Evolutionary conservation across 2,329 filamentous ascomycete genomes (phyloP).

Genomic region (Trichoderma asperellum): DNA sequence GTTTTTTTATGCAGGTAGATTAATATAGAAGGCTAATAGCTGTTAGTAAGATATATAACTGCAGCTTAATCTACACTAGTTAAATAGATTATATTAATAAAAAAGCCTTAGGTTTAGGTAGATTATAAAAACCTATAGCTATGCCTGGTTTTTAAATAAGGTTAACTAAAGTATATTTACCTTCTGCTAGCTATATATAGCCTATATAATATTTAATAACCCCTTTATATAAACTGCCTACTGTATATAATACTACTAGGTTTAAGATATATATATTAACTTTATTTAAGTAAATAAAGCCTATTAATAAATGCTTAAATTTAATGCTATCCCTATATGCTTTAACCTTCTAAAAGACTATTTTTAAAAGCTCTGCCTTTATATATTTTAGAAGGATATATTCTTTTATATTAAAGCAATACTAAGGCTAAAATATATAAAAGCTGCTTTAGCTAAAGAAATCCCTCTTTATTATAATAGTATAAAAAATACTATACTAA

Average conservation of each 20-base stretch:
- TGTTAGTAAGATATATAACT: no score
- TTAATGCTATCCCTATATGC: not conserved
- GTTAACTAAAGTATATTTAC: not conserved
- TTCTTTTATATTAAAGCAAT: not conserved
- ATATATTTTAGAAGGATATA: not conserved
- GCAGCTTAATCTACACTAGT: no score
- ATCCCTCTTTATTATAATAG: not conserved
- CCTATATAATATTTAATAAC: not conserved
- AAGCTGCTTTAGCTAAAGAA: not conserved
- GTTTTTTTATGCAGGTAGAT: no score
- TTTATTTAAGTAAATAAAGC: not conserved
- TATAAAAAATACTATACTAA: not conserved
- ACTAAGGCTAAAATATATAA: not conserved
- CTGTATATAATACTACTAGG: not conserved
- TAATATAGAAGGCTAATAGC: no score
- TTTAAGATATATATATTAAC: not conserved
- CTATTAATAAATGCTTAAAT: not conserved
- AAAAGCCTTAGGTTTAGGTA: not conserved
- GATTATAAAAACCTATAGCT: not conserved
- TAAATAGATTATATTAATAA: not conserved
- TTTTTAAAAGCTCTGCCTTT: not conserved
- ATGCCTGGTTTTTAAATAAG: not conserved
- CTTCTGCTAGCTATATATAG: not conserved
- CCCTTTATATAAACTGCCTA: not conserved
- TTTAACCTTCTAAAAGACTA: not conserved